Conservation (phyloP, 2,329 filamentous ascomycete genomes). For the Xylariales sp. region DNA sequence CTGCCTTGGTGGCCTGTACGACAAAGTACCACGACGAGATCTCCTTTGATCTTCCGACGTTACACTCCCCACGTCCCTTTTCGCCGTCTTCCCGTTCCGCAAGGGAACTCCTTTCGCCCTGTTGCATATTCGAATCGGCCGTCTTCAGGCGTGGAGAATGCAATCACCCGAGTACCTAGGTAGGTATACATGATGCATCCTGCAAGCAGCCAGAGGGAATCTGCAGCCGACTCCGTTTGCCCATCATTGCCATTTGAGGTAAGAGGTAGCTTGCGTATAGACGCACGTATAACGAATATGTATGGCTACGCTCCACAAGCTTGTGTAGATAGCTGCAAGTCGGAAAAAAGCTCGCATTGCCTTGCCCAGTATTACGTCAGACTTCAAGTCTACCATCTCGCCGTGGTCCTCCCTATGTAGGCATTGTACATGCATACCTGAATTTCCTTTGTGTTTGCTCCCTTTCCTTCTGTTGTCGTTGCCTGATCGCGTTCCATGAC, state of each 20-base stretch:
- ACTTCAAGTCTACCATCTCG: too few relatives aligned
- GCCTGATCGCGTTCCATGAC: too few relatives aligned
- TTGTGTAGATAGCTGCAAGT: neutral
- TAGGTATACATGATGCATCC: neutral
- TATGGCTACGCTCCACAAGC: neutral
- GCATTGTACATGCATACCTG: neutral
- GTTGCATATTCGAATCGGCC: slow-evolving; percentile 3
- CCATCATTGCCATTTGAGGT: neutral
- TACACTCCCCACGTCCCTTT: slow-evolving; percentile 7
- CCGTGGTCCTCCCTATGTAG: neutral
- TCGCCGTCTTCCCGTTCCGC: slow-evolving; percentile 4
- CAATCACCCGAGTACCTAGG: slow-evolving; percentile 4
- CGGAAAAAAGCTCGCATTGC: neutral
- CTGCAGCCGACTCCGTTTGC: neutral
- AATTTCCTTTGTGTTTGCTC: too few relatives aligned
- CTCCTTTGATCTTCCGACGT: too few relatives aligned
- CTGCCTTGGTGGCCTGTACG: neutral
- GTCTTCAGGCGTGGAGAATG: neutral
- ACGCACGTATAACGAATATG: neutral
- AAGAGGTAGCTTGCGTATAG: neutral
- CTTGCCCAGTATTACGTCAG: too few relatives aligned
- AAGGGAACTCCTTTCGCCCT: slow-evolving; percentile 3
- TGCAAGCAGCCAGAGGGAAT: neutral
- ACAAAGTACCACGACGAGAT: too few relatives aligned
- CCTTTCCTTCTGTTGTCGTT: too few relatives aligned